Conservation (phyloP, 805 yeast genomes). For the Saturnispora sekii region DNA sequence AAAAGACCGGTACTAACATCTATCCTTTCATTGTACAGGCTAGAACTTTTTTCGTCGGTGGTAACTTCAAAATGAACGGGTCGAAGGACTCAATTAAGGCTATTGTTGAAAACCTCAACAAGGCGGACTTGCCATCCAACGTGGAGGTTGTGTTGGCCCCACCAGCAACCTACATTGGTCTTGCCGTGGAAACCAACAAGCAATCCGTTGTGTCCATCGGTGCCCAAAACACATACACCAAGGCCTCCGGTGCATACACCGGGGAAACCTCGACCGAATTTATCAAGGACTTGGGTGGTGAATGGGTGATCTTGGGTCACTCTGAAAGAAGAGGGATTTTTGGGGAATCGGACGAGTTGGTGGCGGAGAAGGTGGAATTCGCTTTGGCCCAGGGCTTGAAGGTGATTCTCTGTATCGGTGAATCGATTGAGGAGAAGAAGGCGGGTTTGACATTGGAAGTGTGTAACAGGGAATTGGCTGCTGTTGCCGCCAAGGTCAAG, state of each 20-base stretch:
- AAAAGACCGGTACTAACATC: not conserved
- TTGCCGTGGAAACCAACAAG: slow-evolving; percentile 59
- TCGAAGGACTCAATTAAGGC: slow-evolving; percentile 72
- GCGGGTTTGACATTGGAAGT: slow-evolving; percentile 79
- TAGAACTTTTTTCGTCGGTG: slow-evolving; percentile 83
- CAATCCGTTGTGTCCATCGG: slow-evolving; percentile 69
- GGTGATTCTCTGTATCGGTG: slow-evolving; percentile 96
- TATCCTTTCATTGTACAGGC: slow-evolving; percentile 9
- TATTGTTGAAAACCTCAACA: slow-evolving; percentile 77
- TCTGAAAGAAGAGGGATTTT: slow-evolving; percentile 95
- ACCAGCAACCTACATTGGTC: slow-evolving; percentile 84
- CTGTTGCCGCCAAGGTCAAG: slow-evolving; percentile 50
- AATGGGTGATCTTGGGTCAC: slow-evolving; percentile 96
- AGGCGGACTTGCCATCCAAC: slow-evolving; percentile 60
- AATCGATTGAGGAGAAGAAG: slow-evolving; percentile 91
- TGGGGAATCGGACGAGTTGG: slow-evolving; percentile 80
- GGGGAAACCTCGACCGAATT: slow-evolving; percentile 91
- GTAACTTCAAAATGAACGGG: slow-evolving; percentile 99
- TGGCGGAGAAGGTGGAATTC: slow-evolving; percentile 90
- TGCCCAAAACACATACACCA: slow-evolving; percentile 85
- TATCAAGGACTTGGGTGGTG: slow-evolving; percentile 83
- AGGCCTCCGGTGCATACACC: slow-evolving; percentile 93
- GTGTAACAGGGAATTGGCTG: slow-evolving; percentile 80
- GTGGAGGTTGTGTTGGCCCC: slow-evolving; percentile 95
- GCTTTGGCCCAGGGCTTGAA: slow-evolving; percentile 84